Conservation (phyloP, 768 basidiomycete species). For the Mycena epipterygia region DNA sequence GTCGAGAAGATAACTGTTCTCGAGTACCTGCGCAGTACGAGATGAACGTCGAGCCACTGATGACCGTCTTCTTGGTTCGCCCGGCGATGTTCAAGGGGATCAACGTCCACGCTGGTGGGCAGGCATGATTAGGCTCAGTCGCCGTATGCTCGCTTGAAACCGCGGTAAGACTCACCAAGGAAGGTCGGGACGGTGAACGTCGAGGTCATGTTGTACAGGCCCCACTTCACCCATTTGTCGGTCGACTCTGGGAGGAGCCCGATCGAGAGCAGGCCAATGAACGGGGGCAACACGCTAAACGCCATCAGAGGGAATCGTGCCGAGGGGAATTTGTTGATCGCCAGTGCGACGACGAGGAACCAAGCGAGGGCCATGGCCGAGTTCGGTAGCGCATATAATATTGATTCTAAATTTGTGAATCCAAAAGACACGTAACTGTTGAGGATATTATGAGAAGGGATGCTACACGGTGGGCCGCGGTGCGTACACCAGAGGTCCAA, state of each 20-base stretch:
- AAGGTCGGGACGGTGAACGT: conserved; percentile 22
- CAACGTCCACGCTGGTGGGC: conserved; percentile 17
- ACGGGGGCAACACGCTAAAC: conserved; percentile 22
- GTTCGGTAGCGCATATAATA: conserved; percentile 20
- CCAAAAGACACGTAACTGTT: conserved; percentile 21
- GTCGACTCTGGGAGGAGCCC: conserved; percentile 12
- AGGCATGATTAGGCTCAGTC: background rate
- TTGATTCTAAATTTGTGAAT: conserved; percentile 22
- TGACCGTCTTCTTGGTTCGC: conserved; percentile 33
- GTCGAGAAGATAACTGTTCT: no score
- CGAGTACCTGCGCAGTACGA: conserved; percentile 27
- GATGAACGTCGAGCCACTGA: conserved; percentile 23
- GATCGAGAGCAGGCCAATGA: conserved; percentile 21
- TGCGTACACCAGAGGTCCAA: conserved; percentile 19
- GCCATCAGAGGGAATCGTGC: conserved; percentile 12
- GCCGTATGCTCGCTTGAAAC: no score
- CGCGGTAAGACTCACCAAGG: conserved; percentile 1
- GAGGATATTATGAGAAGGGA: background rate
- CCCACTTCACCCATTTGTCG: conserved; percentile 24
- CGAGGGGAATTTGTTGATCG: conserved; percentile 12
- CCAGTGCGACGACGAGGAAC: conserved; percentile 9
- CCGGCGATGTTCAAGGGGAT: conserved; percentile 31
- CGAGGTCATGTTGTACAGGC: conserved; percentile 19
- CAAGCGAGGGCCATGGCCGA: conserved; percentile 12
- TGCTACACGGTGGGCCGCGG: background rate